Percentiles rank a stretch among this genome's conserved stretches.
Conservation (phyloP, 345 rosid genomes). For the Populus nigra region DNA sequence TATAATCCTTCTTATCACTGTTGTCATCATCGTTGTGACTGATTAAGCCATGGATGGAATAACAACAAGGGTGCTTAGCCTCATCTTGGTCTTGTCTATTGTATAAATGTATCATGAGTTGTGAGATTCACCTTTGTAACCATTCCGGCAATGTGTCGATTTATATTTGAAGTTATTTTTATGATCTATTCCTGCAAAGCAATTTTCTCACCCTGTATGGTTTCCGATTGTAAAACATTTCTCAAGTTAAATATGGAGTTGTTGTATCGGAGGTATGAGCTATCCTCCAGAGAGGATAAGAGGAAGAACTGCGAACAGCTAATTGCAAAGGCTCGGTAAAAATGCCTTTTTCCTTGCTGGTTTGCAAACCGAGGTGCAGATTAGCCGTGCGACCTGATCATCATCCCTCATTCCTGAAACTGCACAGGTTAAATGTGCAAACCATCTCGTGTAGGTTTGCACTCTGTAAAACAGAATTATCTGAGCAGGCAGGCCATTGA, state of each 20-base stretch:
- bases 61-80: conserved; percentile 65
- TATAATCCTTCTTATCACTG: conserved; percentile 71
- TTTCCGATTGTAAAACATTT: not conserved
- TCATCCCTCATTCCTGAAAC: not conserved
- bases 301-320: not conserved
- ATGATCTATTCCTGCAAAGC: not conserved
- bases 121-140: conserved; percentile 2
- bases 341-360: not conserved
- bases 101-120: conserved; percentile 23
- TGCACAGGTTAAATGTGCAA: not conserved
- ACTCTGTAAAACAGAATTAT: not conserved
- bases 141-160: conserved; percentile 13
- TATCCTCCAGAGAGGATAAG: not conserved
- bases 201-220: not conserved
- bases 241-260: not conserved
- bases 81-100: conserved; percentile 20
- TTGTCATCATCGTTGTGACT: conserved; percentile 56
- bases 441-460: not conserved
- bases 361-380: not conserved
- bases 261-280: not conserved
- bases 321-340: not conserved
- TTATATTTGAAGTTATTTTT: conserved; percentile 4
- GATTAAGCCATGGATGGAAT: conserved; percentile 86
- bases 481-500: not conserved
- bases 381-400: not conserved